phyloP scores from a whole-genome alignment of 768 basidiomycete species.

The Suillus cothurnatus region DNA sequence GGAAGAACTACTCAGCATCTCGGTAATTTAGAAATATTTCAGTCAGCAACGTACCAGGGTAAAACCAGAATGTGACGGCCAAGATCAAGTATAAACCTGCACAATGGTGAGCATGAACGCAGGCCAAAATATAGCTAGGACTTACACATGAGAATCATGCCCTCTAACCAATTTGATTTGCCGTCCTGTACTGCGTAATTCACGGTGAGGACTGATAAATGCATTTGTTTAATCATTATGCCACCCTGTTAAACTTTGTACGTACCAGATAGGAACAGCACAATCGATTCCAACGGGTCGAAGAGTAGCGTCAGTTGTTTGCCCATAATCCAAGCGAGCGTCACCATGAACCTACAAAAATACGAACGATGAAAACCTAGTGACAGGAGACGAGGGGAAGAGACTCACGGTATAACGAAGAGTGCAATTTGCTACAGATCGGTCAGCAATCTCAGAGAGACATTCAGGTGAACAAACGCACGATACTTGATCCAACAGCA shows the following conservation, averaged over 20 bases:
- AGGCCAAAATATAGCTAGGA: conserved; percentile 1
- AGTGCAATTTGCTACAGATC: conserved; percentile 66
- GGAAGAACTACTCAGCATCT: conserved; percentile 3
- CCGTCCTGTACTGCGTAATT: conserved; percentile 87
- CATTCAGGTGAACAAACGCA: conserved; percentile 37
- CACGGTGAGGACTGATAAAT: conserved; percentile 67
- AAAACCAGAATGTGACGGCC: conserved; percentile 56
- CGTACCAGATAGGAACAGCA: conserved; percentile 23
- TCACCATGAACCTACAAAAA: conserved; percentile 63
- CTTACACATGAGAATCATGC: conserved; percentile 72
- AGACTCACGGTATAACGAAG: conserved; percentile 61
- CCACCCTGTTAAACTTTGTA: conserved; percentile 37
- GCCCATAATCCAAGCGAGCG: conserved; percentile 77
- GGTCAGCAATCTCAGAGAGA: not conserved
- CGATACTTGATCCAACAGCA: conserved; percentile 85
- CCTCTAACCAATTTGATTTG: conserved; percentile 93
- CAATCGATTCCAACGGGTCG: conserved; percentile 78
- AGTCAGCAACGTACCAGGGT: conserved; percentile 39
- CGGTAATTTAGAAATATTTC: not conserved
- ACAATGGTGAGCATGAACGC: conserved; percentile 4
- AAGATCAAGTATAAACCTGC: conserved; percentile 58
- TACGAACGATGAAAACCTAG: not conserved
- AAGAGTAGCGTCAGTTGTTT: conserved; percentile 83
- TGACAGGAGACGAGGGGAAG: not conserved
- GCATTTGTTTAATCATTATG: not conserved